A percentile compares a stretch with the other conserved stretches of the same genome.
Evolutionary conservation across 495 filamentous ascomycete species (phyloP).

Genomic region (Penicillium turbatum): DNA sequence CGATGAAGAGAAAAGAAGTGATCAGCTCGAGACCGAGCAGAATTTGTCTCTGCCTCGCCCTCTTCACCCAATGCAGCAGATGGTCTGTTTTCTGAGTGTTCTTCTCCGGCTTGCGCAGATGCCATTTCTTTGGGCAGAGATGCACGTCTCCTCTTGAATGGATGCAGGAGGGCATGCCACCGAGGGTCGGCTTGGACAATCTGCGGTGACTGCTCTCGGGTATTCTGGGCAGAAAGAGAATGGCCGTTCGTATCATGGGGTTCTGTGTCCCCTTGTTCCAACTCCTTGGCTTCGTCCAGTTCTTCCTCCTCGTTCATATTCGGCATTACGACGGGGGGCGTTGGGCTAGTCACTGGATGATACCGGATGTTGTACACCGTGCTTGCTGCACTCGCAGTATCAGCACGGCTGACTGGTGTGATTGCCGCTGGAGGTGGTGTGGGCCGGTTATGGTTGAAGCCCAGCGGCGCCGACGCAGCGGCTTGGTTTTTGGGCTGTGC

Average conservation of each 20-base stretch:
- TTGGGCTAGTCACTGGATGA: slow-evolving; percentile 68
- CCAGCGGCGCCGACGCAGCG: slow-evolving; percentile 14
- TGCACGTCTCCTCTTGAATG: slow-evolving; percentile 50
- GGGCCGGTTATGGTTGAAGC: slow-evolving; percentile 42
- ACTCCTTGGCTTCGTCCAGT: slow-evolving; percentile 31
- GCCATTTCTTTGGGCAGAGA: slow-evolving; percentile 54
- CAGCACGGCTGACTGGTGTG: slow-evolving; percentile 72
- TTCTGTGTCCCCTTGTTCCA: slow-evolving; percentile 17
- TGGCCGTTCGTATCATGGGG: slow-evolving; percentile 10
- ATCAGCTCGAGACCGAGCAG: slow-evolving; percentile 16
- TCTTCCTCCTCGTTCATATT: slow-evolving; percentile 39
- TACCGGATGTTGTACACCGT: slow-evolving; percentile 84
- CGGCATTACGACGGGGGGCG: slow-evolving; percentile 45
- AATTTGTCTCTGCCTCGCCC: slow-evolving; percentile 11
- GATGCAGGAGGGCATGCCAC: slow-evolving; percentile 50
- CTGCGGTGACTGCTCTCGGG: slow-evolving; percentile 32
- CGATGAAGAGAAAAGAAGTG: slow-evolving; percentile 34
- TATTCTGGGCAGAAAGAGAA: slow-evolving; percentile 11
- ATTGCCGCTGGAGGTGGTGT: slow-evolving; percentile 59
- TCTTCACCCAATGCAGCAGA: slow-evolving; percentile 25
- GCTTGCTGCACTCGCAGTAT: slow-evolving; percentile 71
- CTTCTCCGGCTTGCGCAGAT: slow-evolving; percentile 43
- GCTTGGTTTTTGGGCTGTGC: slow-evolving; percentile 14
- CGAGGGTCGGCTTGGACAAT: slow-evolving; percentile 34
- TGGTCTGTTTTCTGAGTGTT: slow-evolving; percentile 16